Conservation (phyloP, 768 basidiomycete genomes). For the Clavaria fumosa region DNA sequence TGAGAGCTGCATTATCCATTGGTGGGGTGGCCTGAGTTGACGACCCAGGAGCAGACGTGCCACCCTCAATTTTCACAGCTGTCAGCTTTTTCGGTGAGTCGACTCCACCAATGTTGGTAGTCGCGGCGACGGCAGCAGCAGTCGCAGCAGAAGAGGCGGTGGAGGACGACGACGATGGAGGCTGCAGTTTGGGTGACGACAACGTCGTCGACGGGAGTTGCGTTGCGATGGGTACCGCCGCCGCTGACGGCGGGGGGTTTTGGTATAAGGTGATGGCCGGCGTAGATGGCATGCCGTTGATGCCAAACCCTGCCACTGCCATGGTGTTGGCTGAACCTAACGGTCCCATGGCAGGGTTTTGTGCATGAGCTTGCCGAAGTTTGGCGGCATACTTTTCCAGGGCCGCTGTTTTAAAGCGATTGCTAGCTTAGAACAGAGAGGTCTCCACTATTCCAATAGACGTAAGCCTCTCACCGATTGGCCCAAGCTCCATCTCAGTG, state of each 20-base stretch:
- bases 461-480: slow-evolving; percentile 58
- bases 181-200: slow-evolving; percentile 46
- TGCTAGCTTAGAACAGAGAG: slow-evolving; percentile 2
- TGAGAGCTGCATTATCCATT: slow-evolving; percentile 32
- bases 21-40: slow-evolving; percentile 32
- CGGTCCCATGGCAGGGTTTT: slow-evolving; percentile 10
- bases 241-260: slow-evolving; percentile 30
- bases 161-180: slow-evolving; percentile 9
- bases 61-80: no score
- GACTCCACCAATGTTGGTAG: no score
- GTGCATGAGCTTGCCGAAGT: slow-evolving; percentile 23
- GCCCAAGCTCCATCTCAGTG: slow-evolving; percentile 37
- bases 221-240: slow-evolving; percentile 20
- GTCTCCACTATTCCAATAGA: no score
- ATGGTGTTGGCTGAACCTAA: slow-evolving; percentile 2
- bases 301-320: slow-evolving; percentile 11
- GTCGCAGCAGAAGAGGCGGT: slow-evolving; percentile 10
- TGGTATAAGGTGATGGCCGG: slow-evolving; percentile 36
- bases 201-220: slow-evolving; percentile 31
- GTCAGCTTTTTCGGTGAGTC: no score
- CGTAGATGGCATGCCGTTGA: slow-evolving; percentile 12
- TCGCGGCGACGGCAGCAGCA: no score
- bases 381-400: slow-evolving; percentile 25
- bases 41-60: slow-evolving; percentile 16
- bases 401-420: slow-evolving; percentile 19